Percentiles rank a stretch among this genome's conserved stretches.
These are phyloP conservation scores for Postia placenta DNA, from an alignment of 768 basidiomycete species.

Conservation along the genomic window DNA sequence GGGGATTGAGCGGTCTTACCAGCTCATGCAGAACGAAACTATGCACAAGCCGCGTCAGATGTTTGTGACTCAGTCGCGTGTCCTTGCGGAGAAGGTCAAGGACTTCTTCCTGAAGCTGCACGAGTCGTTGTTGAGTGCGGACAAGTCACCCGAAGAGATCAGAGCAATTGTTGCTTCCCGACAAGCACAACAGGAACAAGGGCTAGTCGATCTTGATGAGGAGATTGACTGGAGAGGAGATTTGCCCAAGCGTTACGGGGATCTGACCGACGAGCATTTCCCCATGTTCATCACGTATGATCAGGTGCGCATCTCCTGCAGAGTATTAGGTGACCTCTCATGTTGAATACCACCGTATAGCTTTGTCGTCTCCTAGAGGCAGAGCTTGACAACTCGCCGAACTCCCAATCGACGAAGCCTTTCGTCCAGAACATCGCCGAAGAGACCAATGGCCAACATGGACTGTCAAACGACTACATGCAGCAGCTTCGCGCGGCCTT, in stretches of 20 bases:
- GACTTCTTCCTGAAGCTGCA: constrained; percentile 54
- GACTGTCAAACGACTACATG: constrained; percentile 18
- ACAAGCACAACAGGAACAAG: constrained; percentile 9
- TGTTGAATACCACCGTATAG: constrained; percentile 20
- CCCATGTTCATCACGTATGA: constrained; percentile 68
- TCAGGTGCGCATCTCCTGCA: constrained; percentile 31
- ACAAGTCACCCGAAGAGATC: constrained; percentile 34
- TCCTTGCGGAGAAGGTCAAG: constrained; percentile 65
- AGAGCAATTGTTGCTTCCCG: constrained; percentile 13
- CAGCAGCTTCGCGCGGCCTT: constrained; percentile 15
- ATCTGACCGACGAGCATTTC: constrained; percentile 54
- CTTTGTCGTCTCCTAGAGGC: constrained; percentile 44
- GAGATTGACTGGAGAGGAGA: constrained; percentile 30
- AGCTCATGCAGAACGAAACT: constrained; percentile 26
- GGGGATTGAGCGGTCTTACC: constrained; percentile 54
- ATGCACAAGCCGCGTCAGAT: constrained; percentile 59
- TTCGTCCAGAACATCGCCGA: neutral
- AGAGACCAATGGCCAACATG: neutral
- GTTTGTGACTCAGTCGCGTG: constrained; percentile 65
- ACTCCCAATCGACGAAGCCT: neutral
- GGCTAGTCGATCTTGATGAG: constrained; percentile 38
- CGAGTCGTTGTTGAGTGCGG: constrained; percentile 34
- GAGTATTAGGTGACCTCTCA: neutral
- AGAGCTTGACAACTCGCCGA: constrained; percentile 26
- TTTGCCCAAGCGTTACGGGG: constrained; percentile 49